Evolutionary conservation across 805 yeast species (phyloP).

Genomic region (Ogataea philodendri): DNA sequence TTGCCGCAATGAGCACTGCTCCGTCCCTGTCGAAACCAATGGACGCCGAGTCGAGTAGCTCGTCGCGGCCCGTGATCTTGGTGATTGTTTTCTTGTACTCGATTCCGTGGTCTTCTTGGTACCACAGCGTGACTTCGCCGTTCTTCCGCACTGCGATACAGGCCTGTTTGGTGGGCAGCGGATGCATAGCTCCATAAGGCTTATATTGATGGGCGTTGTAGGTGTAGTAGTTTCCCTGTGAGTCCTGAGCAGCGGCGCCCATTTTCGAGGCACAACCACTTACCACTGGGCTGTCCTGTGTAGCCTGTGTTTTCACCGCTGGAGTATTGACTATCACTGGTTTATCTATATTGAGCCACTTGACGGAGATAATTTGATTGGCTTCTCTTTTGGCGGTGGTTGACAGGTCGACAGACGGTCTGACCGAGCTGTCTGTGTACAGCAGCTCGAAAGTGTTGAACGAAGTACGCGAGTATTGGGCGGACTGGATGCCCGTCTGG

Average conservation of each 20-base stretch:
- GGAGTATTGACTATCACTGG: constrained; percentile 60
- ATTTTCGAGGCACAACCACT: constrained; percentile 37
- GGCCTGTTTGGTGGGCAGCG: constrained; percentile 65
- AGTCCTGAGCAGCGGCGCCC: constrained; percentile 37
- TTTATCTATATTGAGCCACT: constrained; percentile 77
- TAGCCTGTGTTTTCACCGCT: constrained; percentile 41
- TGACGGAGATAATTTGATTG: constrained; percentile 46
- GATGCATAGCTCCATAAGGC: constrained; percentile 65
- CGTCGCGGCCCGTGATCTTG: constrained; percentile 32
- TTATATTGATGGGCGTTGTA: constrained; percentile 61
- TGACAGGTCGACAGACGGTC: constrained; percentile 27
- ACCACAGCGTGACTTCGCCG: constrained; percentile 59
- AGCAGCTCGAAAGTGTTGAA: constrained; percentile 44
- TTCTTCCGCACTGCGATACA: constrained; percentile 62
- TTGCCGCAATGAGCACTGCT: constrained; percentile 42
- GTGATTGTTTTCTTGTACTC: constrained; percentile 47
- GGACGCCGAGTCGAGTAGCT: constrained; percentile 37
- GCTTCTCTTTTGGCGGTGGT: constrained; percentile 21
- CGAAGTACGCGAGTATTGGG: constrained; percentile 40
- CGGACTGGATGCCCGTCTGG: constrained; percentile 16
- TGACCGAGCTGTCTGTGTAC: constrained; percentile 38
- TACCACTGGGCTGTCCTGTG: constrained; percentile 26
- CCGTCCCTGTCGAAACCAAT: constrained; percentile 55
- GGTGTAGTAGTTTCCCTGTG: constrained; percentile 37
- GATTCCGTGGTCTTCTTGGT: constrained; percentile 61